These are phyloP conservation scores for Sclerotinia subarctica DNA, from an alignment of 2,329 filamentous ascomycete species.

Conservation along the genomic window DNA sequence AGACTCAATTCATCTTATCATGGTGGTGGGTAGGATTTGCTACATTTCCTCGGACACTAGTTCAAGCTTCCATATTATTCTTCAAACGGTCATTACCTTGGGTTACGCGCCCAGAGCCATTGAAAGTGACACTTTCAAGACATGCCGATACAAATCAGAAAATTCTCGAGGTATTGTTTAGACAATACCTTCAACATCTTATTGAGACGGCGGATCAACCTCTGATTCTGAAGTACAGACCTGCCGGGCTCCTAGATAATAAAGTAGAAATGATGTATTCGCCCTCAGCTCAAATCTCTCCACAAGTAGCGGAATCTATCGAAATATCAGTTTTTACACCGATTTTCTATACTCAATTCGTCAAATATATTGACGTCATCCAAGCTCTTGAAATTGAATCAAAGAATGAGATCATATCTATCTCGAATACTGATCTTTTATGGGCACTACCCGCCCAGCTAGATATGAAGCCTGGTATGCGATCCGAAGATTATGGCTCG, in stretches of 20 bases:
- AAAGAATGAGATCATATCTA: conserved; percentile 9
- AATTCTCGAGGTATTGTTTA: conserved; percentile 47
- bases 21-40: conserved; percentile 69
- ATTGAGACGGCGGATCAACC: conserved; percentile 47
- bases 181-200: conserved; percentile 48
- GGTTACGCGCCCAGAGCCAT: conserved; percentile 63
- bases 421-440: not conserved
- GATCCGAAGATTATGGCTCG: not conserved
- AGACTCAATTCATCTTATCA: conserved; percentile 46
- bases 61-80: conserved; percentile 57
- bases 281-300: conserved; percentile 28
- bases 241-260: conserved; percentile 47
- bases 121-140: conserved; percentile 53
- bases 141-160: conserved; percentile 50
- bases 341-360: conserved; percentile 63
- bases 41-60: conserved; percentile 63
- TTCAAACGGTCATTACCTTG: conserved; percentile 57
- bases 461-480: too few species aligned
- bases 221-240: conserved; percentile 52
- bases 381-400: not conserved
- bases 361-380: conserved; percentile 49
- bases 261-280: conserved; percentile 43
- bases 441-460: not conserved
- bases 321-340: conserved; percentile 61
- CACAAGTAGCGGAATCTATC: conserved; percentile 39